Percentiles rank a stretch among this genome's conserved stretches.
Conservation (phyloP, 2,329 filamentous ascomycete species). For the Ophiocordyceps camponoti-rufipedis region DNA sequence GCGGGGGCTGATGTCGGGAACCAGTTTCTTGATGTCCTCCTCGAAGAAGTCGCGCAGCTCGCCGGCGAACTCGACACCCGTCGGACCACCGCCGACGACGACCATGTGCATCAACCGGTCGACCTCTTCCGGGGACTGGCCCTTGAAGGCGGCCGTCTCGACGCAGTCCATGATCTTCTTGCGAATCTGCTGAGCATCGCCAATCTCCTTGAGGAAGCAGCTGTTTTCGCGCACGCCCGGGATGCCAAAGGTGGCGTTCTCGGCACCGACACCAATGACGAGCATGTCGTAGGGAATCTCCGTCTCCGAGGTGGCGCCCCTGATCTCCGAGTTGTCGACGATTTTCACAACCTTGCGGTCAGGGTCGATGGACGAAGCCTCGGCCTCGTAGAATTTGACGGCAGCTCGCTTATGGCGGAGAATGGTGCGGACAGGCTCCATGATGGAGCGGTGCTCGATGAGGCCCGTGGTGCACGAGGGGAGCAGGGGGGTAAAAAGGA, state of each 20-base stretch:
- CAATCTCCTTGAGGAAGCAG: conserved; percentile 97
- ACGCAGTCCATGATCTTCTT: conserved; percentile 99
- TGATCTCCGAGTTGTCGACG: conserved; percentile 82
- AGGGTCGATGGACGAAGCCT: conserved; percentile 87
- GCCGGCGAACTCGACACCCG: conserved; percentile 94
- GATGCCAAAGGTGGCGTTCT: conserved; percentile 97
- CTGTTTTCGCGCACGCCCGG: conserved; percentile 88
- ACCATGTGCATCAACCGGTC: conserved; percentile 97
- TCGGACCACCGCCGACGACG: conserved; percentile 81
- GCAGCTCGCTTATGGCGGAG: conserved; percentile 83
- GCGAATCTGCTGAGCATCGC: conserved; percentile 86
- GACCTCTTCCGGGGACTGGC: conserved; percentile 71
- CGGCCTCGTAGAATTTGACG: conserved; percentile 95
- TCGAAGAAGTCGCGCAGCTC: conserved; percentile 99
- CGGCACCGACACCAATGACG: conserved; percentile 88
- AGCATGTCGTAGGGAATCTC: conserved; percentile 97
- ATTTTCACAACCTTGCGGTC: conserved; percentile 79
- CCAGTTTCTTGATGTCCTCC: conserved; percentile 92
- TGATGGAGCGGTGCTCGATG: conserved; percentile 98
- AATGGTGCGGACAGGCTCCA: conserved; percentile 96
- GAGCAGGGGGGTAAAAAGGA: conserved; percentile 94
- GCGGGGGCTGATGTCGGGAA: conserved; percentile 84
- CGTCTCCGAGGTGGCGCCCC: conserved; percentile 63
- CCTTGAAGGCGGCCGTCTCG: conserved; percentile 97
- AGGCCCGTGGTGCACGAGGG: conserved; percentile 94